phyloP scores from a whole-genome alignment of 2,329 filamentous ascomycete species.

The Escovopsis sp. region DNA sequence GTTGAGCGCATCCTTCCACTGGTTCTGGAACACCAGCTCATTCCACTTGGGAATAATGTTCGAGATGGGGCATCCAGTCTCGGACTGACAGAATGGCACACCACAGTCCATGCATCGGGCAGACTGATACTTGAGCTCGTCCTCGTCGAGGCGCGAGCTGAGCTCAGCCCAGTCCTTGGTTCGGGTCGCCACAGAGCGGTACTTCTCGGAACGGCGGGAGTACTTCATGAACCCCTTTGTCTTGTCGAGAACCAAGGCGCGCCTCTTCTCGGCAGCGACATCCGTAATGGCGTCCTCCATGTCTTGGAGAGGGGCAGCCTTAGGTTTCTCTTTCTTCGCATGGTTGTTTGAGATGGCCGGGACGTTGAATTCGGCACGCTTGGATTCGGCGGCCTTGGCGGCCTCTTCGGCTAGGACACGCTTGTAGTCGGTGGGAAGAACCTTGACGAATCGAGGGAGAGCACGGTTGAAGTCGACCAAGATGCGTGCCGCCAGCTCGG shows the following conservation, averaged over 20 bases:
- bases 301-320: conserved; percentile 58
- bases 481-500: conserved; percentile 82
- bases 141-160: conserved; percentile 73
- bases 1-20: conserved; percentile 88
- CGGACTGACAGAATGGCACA: conserved; percentile 95
- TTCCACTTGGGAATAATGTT: conserved; percentile 99
- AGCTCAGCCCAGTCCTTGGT: conserved; percentile 91
- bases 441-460: conserved; percentile 80
- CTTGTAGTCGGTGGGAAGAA: conserved; percentile 92
- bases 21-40: conserved; percentile 58
- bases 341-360: conserved; percentile 56
- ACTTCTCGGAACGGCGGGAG: conserved; percentile 82
- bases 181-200: conserved; percentile 68
- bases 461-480: conserved; percentile 91
- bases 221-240: conserved; percentile 98
- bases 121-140: conserved; percentile 92
- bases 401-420: conserved; percentile 77
- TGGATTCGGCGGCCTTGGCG: conserved; percentile 69
- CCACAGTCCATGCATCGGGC: conserved; percentile 98
- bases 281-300: conserved; percentile 88
- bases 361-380: conserved; percentile 69
- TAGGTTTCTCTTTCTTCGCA: conserved; percentile 45
- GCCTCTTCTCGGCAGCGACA: conserved; percentile 74
- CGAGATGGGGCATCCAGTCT: conserved; percentile 86
- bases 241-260: conserved; percentile 89